Percentiles rank a stretch among this genome's conserved stretches.
Evolutionary conservation across 805 yeast species (phyloP).

Genomic region (Cyberlindnera amylophila): DNA sequence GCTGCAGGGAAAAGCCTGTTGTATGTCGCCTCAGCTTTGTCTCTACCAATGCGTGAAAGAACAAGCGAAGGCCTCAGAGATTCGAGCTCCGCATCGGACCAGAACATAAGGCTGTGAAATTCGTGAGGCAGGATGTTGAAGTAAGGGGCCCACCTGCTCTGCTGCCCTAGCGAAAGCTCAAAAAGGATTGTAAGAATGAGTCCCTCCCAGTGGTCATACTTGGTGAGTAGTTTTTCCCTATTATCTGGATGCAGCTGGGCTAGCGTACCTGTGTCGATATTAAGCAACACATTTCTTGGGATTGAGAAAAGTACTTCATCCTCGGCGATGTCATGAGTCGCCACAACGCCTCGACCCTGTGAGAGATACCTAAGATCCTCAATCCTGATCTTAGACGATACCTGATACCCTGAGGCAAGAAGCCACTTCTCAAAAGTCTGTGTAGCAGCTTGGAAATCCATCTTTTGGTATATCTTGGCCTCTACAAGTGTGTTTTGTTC

Average conservation of each 20-base stretch:
- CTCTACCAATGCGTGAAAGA: constrained; percentile 64
- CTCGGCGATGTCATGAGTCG: constrained; percentile 51
- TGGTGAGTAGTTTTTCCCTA: constrained; percentile 34
- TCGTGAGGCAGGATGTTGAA: constrained; percentile 63
- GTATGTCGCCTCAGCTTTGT: constrained; percentile 60
- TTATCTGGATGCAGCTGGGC: constrained; percentile 29
- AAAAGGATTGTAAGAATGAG: constrained; percentile 64
- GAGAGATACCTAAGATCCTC: constrained; percentile 52
- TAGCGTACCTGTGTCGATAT: constrained; percentile 54
- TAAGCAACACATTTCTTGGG: constrained; percentile 56
- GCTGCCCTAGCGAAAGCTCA: constrained; percentile 45
- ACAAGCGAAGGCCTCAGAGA: constrained; percentile 67
- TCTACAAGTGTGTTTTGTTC: too few species aligned
- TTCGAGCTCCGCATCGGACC: constrained; percentile 62
- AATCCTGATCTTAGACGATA: constrained; percentile 56
- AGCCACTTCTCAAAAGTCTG: constrained; percentile 45
- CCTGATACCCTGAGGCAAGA: constrained; percentile 33
- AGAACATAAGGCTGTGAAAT: constrained; percentile 72
- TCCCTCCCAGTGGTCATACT: constrained; percentile 71
- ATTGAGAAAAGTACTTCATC: constrained; percentile 69
- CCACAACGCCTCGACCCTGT: constrained; percentile 80
- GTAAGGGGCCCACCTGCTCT: constrained; percentile 67
- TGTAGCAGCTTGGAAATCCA: constrained; percentile 32
- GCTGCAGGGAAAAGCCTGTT: constrained; percentile 38
- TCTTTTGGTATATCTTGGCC: background rate